Base-by-base conservation (phyloP, 2,329 filamentous ascomycete species). In the Whalleya microplaca region DNA sequence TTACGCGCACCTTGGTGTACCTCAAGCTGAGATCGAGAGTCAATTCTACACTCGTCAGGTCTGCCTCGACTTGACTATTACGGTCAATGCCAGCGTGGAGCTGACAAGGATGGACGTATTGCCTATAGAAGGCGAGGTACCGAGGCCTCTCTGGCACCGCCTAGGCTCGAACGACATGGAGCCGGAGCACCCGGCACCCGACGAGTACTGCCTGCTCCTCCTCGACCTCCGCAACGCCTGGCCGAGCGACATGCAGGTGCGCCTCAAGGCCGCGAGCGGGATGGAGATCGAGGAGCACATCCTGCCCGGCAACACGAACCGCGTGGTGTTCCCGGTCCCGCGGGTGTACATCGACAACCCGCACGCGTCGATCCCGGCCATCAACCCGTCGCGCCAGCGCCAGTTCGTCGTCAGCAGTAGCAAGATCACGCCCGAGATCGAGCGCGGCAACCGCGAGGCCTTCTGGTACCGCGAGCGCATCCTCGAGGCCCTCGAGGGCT, bases 391-490 rank as follows among this genome's bases (percentile, higher is more conserved):
- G 0, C 86, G 89, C n/a, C 89, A 92, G 69, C 84, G 92, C n/a
- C 93, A 97, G 69, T 97, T 96, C 66, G 91, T 97, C 27, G 91
- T 96, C 43, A 95, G 90, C 72, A 84, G 87, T 16, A 87, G 85
- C 69, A 90, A 90, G 66, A 85, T 93, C 53, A 88, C 89, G 0
- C 90, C 91, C 0, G 91, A 95, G 62, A 84, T 83, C 43, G 93
- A 97, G 74, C 84, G 90, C 32, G 84, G 86, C 12, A 89, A 83
- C 58, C 82, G 93, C 49, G 92, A 96, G 74, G 86, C 88, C 0
- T 97, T 97, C 71, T 97, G 93, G 93, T 96, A 92, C 72, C 85
- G 92, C 16, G 90, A 96, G 71, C 86, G 85, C 68, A 82, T 97
- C 1, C 81, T 97, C 2, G 87, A 89, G 57, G 79, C 80, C 42